phyloP scores from a whole-genome alignment of 441 rosid species.

The Arabidopsis lyrata region DNA sequence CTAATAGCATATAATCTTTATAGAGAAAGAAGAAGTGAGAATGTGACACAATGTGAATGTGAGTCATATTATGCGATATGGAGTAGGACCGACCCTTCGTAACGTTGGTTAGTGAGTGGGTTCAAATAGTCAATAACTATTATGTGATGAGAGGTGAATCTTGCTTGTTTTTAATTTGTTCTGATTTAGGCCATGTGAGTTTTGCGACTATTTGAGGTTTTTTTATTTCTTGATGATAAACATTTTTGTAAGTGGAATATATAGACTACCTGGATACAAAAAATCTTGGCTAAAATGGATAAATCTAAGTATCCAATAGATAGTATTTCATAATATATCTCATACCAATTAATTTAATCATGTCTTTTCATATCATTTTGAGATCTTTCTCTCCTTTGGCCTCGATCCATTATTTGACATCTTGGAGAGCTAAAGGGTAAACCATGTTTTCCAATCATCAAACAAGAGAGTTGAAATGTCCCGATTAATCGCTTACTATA shows the following conservation, averaged over 20 bases:
- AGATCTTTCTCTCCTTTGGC: not conserved
- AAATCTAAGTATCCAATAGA: not conserved
- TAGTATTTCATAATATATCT: not conserved
- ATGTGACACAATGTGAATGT: conserved; percentile 20
- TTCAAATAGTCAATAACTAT: conserved; percentile 36
- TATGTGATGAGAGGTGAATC: conserved; percentile 32
- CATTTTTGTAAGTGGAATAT: conserved; percentile 3
- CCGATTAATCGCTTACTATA: not conserved
- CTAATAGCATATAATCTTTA: conserved; percentile 22
- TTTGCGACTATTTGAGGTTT: not conserved
- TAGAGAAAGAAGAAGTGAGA: conserved; percentile 9
- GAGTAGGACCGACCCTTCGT: conserved; percentile 35
- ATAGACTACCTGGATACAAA: not conserved
- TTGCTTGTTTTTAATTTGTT: conserved; percentile 22
- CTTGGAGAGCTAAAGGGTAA: not conserved
- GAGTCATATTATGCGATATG: conserved; percentile 21
- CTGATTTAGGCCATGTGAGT: conserved; percentile 39
- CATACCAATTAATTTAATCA: conserved; percentile 1
- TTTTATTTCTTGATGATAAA: not conserved
- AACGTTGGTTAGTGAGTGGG: conserved; percentile 35
- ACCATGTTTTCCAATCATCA: not conserved
- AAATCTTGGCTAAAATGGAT: conserved; percentile 6
- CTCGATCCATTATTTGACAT: not conserved
- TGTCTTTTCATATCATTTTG: not conserved
- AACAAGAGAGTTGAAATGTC: not conserved